Evolutionary conservation across 1,139 yeast species (phyloP).

Genomic region (Geotrichum macrosporum): DNA sequence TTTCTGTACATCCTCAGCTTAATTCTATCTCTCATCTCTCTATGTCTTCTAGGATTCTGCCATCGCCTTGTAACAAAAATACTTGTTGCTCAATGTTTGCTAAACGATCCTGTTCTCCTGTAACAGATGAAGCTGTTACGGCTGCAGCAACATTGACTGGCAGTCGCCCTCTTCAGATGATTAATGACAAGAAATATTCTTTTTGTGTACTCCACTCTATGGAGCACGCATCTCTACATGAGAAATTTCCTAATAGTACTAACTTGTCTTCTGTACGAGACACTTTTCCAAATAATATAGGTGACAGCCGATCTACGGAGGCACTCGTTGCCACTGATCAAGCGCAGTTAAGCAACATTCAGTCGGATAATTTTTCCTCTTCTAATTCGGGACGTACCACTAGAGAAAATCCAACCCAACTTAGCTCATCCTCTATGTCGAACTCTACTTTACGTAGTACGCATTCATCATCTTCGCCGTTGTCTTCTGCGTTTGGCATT

Average conservation of each 20-base stretch:
- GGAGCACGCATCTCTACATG: no score
- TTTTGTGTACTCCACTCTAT: background rate
- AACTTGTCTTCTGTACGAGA: conserved; percentile 16
- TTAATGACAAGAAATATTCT: background rate
- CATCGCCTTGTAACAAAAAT: background rate
- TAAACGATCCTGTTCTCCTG: background rate
- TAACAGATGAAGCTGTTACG: conserved; percentile 12
- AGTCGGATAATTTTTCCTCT: no score
- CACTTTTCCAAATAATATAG: background rate
- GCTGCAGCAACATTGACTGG: conserved; percentile 9
- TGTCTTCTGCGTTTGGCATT: conserved; percentile 14
- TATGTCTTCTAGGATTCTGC: conserved; percentile 5
- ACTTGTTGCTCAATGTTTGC: conserved; percentile 1
- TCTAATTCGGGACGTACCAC: no score
- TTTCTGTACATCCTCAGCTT: conserved; percentile 1
- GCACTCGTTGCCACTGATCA: no score
- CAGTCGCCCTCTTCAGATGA: no score
- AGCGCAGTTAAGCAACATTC: no score
- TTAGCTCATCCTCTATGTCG: no score
- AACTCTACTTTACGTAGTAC: background rate
- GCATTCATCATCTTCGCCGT: background rate
- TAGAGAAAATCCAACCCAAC: no score
- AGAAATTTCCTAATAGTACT: conserved; percentile 8
- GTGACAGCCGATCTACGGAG: no score
- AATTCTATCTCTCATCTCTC: conserved; percentile 9